phyloP scores from a whole-genome alignment of 768 basidiomycete species.

The Podaxis sp. region DNA sequence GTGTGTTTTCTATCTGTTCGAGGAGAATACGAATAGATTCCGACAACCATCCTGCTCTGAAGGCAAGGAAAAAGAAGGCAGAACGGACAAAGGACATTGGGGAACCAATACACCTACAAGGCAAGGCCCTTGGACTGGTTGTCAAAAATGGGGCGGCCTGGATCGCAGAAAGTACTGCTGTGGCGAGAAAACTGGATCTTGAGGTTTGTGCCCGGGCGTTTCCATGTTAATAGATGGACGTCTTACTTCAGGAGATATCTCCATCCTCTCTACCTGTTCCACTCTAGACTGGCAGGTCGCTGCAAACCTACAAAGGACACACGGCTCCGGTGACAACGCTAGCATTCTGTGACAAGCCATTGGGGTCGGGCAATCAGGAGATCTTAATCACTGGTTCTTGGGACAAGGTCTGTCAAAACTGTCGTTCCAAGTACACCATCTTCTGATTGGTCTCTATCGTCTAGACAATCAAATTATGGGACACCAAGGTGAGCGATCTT shows the following conservation, averaged over 20 bases:
- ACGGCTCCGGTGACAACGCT: conserved; percentile 86
- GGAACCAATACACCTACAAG: conserved; percentile 72
- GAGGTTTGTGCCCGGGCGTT: conserved; percentile 50
- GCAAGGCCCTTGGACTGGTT: conserved; percentile 72
- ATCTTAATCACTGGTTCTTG: conserved; percentile 89
- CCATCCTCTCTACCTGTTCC: neutral
- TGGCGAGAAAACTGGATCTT: conserved; percentile 71
- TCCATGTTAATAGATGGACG: neutral
- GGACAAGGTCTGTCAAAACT: conserved; percentile 63
- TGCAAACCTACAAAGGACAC: conserved; percentile 80
- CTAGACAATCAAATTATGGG: conserved; percentile 88
- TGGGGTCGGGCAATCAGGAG: conserved; percentile 40
- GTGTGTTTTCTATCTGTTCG: conserved; percentile 35
- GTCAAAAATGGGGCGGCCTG: conserved; percentile 70
- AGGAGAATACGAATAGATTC: conserved; percentile 14
- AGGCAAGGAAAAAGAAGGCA: conserved; percentile 77
- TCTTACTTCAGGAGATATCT: neutral
- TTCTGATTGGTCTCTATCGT: conserved; percentile 14
- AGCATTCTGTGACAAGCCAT: conserved; percentile 54
- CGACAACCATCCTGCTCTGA: neutral
- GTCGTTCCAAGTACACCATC: neutral
- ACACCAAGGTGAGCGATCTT: conserved; percentile 57
- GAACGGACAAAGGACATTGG: conserved; percentile 71
- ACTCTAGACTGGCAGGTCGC: conserved; percentile 74
- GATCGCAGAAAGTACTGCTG: conserved; percentile 86